Evolutionary conservation across 345 rosid species (phyloP).

Genomic region (Raphanus raphanistrum): DNA sequence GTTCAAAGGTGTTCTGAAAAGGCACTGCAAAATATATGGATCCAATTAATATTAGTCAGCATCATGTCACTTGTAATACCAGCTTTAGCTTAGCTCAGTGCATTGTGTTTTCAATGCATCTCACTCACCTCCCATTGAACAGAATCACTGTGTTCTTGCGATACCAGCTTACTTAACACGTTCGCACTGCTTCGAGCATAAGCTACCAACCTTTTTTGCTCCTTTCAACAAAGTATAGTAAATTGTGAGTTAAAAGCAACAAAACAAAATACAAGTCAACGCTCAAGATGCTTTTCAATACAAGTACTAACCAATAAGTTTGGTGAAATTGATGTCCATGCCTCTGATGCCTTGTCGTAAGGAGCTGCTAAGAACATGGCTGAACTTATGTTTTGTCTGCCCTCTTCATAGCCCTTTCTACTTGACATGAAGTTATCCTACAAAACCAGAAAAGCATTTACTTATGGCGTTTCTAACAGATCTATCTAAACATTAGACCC

Average conservation of each 20-base stretch:
- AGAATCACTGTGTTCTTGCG: slow-evolving; percentile 55
- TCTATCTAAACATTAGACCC: slow-evolving; percentile 16
- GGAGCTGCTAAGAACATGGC: slow-evolving; percentile 87
- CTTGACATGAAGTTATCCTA: slow-evolving; percentile 69
- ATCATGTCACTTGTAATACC: neutral
- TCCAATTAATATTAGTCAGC: neutral
- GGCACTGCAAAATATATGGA: slow-evolving; percentile 57
- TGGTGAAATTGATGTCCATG: slow-evolving; percentile 79
- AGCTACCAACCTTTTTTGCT: slow-evolving; percentile 77
- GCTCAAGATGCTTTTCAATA: neutral
- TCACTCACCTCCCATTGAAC: slow-evolving; percentile 82
- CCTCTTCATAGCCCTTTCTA: slow-evolving; percentile 58
- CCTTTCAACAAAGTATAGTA: slow-evolving; percentile 45
- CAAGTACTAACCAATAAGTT: slow-evolving; percentile 61
- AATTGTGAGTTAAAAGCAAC: neutral
- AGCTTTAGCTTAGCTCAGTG: neutral
- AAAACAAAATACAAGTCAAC: neutral
- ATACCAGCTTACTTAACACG: slow-evolving; percentile 63
- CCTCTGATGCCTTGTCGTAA: slow-evolving; percentile 89
- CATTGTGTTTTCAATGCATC: slow-evolving; percentile 3
- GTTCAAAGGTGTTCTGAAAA: slow-evolving; percentile 80
- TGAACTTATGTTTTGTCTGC: slow-evolving; percentile 51
- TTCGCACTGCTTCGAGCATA: slow-evolving; percentile 87
- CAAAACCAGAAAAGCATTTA: neutral
- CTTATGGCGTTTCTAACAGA: neutral